A percentile compares a stretch with the other conserved stretches of the same genome.
phyloP scores from a whole-genome alignment of 306 rosid genomes.

The Casuarina cunninghamiana region DNA sequence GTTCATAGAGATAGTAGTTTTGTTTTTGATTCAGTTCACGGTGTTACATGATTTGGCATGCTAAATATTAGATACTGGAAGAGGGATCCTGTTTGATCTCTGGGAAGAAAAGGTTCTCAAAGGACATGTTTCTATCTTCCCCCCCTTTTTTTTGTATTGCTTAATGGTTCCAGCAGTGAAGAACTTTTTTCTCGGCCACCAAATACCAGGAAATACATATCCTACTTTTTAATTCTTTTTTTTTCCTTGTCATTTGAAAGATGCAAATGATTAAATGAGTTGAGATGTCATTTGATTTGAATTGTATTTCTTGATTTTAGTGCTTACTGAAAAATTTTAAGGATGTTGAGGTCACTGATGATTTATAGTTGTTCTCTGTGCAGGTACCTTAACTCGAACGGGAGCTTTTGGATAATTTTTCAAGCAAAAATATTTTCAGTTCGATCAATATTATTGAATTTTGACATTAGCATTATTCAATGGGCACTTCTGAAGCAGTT shows the following conservation, averaged over 20 bases:
- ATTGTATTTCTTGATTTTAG: background rate
- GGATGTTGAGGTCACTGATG: background rate
- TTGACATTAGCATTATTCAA: conserved; percentile 24
- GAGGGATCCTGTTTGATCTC: background rate
- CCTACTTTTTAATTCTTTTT: background rate
- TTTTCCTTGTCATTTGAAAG: background rate
- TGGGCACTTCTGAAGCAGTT: conserved; percentile 53
- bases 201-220: background rate
- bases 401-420: background rate
- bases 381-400: background rate
- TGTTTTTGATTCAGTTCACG: background rate
- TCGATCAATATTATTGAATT: conserved; percentile 13
- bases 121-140: background rate
- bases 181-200: background rate
- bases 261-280: background rate
- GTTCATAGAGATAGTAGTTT: background rate
- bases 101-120: too few relatives aligned
- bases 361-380: background rate
- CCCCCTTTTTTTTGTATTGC: background rate
- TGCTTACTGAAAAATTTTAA: background rate
- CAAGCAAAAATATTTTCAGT: conserved; percentile 3
- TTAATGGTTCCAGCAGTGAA: background rate
- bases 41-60: background rate
- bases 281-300: background rate
- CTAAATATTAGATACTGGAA: background rate